Evolutionary conservation across 768 basidiomycete genomes (phyloP).

Genomic region (Tricholoma bakamatsutake): DNA sequence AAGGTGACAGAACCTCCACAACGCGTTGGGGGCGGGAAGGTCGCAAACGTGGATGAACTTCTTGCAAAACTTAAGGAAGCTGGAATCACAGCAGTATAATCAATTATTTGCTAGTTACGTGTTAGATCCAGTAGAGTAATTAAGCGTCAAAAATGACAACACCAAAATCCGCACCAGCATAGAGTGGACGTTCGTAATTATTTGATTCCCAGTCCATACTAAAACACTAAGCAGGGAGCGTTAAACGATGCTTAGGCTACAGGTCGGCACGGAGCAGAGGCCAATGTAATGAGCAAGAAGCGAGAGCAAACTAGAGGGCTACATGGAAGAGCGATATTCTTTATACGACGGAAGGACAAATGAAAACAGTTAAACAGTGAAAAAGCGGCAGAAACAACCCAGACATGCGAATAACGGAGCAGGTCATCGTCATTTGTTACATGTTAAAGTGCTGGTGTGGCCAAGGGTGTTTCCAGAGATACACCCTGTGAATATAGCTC

Average conservation of each 20-base stretch:
- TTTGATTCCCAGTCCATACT: background rate
- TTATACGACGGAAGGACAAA: background rate
- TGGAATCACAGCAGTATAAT: slow-evolving; percentile 45
- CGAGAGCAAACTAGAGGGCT: background rate
- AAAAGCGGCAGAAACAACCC: background rate
- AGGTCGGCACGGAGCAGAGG: background rate
- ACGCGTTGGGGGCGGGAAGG: slow-evolving; percentile 90
- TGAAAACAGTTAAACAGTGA: background rate
- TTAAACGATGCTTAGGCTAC: background rate
- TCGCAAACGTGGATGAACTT: slow-evolving; percentile 84
- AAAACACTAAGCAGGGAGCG: background rate
- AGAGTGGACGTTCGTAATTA: background rate
- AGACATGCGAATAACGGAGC: background rate
- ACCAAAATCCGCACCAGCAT: no score
- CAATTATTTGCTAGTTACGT: background rate
- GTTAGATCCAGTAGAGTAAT: no score
- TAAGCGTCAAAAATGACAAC: no score
- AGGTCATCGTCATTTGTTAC: background rate
- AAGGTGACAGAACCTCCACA: slow-evolving; percentile 87
- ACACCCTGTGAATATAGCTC: slow-evolving; percentile 22
- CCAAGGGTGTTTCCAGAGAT: slow-evolving; percentile 15
- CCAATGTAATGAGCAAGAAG: background rate
- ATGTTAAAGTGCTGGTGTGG: background rate
- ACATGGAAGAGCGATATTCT: background rate
- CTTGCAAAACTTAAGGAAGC: slow-evolving; percentile 86